Percentiles rank a stretch among this genome's conserved stretches.
phyloP scores from a whole-genome alignment of 139 green algal species.

The Picochlorum sp. region DNA sequence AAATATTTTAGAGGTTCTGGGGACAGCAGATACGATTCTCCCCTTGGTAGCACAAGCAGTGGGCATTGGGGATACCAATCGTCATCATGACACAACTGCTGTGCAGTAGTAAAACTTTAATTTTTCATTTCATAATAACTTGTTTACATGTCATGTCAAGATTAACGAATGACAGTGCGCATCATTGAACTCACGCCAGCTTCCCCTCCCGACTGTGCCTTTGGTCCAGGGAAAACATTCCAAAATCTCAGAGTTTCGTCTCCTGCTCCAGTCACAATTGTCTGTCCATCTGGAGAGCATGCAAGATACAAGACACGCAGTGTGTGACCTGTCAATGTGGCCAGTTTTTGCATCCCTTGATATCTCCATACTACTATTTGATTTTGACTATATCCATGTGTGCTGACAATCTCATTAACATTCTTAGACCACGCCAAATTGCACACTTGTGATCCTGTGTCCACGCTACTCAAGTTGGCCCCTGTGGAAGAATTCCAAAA shows the following conservation, averaged over 20 bases:
- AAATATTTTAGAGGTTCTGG: slow-evolving; percentile 49
- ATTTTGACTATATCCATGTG: slow-evolving; percentile 97
- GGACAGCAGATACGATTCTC: slow-evolving; percentile 45
- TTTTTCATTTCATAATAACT: neutral
- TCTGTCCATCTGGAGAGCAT: slow-evolving; percentile 88
- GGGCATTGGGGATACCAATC: neutral
- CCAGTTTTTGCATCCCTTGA: slow-evolving; percentile 68
- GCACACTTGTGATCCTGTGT: slow-evolving; percentile 92
- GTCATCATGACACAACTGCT: no score
- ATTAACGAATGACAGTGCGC: slow-evolving; percentile 53
- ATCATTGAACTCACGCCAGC: slow-evolving; percentile 40
- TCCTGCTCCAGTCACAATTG: slow-evolving; percentile 84
- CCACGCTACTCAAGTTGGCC: slow-evolving; percentile 57
- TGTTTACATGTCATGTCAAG: neutral
- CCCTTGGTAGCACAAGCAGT: slow-evolving; percentile 23
- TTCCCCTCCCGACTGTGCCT: slow-evolving; percentile 22
- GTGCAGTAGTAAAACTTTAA: neutral
- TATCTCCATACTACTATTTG: slow-evolving; percentile 76
- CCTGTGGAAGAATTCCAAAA: slow-evolving; percentile 93
- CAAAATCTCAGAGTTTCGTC: slow-evolving; percentile 96
- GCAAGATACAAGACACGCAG: slow-evolving; percentile 91
- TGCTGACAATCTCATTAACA: slow-evolving; percentile 94
- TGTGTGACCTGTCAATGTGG: slow-evolving; percentile 89
- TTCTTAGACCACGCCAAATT: slow-evolving; percentile 95
- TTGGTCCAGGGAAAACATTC: slow-evolving; percentile 78